These are phyloP conservation scores for Colletotrichum neosansevieriae DNA, from an alignment of 2,329 filamentous ascomycete species.

Conservation along the genomic window DNA sequence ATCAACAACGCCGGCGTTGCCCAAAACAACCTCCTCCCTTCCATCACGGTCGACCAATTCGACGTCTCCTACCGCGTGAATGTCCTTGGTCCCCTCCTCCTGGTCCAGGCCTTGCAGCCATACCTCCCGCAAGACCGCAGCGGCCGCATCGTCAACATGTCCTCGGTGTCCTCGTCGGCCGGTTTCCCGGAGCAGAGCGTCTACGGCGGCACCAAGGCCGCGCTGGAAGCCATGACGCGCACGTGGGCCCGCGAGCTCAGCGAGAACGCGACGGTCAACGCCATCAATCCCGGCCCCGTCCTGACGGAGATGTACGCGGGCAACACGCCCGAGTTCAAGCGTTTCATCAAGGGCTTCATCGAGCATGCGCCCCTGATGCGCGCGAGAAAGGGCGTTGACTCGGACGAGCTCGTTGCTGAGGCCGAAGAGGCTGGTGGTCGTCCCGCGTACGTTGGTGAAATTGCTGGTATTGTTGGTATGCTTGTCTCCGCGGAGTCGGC, in stretches of 20 bases:
- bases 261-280: conserved; percentile 66
- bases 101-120: conserved; percentile 78
- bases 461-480: conserved; percentile 83
- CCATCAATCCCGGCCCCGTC: conserved; percentile 69
- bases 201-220: conserved; percentile 70
- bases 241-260: conserved; percentile 69
- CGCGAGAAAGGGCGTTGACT: conserved; percentile 71
- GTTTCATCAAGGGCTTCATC: conserved; percentile 56
- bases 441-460: conserved; percentile 75
- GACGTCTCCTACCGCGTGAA: conserved; percentile 81
- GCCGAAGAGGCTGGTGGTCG: conserved; percentile 67
- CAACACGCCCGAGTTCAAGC: conserved; percentile 57
- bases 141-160: conserved; percentile 67
- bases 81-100: conserved; percentile 82
- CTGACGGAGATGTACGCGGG: conserved; percentile 64
- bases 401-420: conserved; percentile 70
- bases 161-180: conserved; percentile 65
- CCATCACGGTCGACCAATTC: conserved; percentile 76
- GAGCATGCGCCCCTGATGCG: conserved; percentile 71
- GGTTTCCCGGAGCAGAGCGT: conserved; percentile 68
- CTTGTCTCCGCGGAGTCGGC: conserved; percentile 77
- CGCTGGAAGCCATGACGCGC: conserved; percentile 69
- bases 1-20: conserved; percentile 87
- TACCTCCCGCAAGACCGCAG: conserved; percentile 78
- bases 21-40: conserved; percentile 73